These are phyloP conservation scores for Epipyxis sp. DNA, from an alignment of 108 stramenopile genomes.

Conservation along the genomic window DNA sequence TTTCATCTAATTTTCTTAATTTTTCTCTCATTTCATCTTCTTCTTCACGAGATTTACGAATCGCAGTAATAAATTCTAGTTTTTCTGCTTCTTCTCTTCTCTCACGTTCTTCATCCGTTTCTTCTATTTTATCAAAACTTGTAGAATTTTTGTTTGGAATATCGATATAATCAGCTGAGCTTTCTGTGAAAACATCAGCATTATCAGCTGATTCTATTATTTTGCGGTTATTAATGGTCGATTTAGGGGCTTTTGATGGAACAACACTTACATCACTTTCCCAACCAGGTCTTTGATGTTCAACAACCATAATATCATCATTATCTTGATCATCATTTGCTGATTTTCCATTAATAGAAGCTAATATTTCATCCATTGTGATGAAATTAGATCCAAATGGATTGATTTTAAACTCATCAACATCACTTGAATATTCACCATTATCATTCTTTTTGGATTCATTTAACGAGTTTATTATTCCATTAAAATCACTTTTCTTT, in stretches of 20 bases:
- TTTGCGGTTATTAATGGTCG: not conserved
- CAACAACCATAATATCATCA: not conserved
- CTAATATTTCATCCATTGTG: conserved; percentile 44
- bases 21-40: not conserved
- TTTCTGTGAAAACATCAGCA: not conserved
- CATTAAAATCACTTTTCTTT: not conserved
- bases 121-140: too few relatives aligned
- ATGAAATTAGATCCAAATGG: conserved; percentile 37
- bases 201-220: not conserved
- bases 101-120: conserved; percentile 35
- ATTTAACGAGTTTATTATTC: not conserved
- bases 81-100: conserved; percentile 11
- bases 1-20: not conserved
- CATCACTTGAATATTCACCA: not conserved
- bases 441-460: not conserved
- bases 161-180: conserved; percentile 2
- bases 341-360: conserved; percentile 26
- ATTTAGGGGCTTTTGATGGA: not conserved
- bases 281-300: too few relatives aligned
- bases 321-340: not conserved
- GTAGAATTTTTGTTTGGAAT: too few relatives aligned
- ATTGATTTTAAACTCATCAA: conserved; percentile 9
- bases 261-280: not conserved
- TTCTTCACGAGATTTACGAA: conserved; percentile 22
- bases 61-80: conserved; percentile 7